Base-by-base conservation (phyloP, 2,329 filamentous ascomycete genomes). In the Pseudomassariella vexata region DNA sequence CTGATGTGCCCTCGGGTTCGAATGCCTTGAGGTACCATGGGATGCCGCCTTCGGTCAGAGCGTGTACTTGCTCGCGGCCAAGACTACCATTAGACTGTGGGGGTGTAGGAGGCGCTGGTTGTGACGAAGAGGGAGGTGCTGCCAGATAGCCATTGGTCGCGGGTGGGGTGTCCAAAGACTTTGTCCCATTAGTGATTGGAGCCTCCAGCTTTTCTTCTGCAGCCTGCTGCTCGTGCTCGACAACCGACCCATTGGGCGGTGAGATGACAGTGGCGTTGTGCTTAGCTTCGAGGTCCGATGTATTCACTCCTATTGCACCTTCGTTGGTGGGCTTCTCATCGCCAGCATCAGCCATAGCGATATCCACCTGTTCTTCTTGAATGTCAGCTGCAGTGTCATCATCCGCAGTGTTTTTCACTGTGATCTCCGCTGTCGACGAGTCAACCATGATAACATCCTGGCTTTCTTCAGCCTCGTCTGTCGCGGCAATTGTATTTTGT, bases 21-120 rank as follows among this genome's bases (percentile, higher is more conserved):
- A 94, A 94, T 7, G 76, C 72, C 49, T 85, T 76, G 37, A 95
- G 73, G 56, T 94, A 95, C 87, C 88, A 95, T 6, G 86, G 78
- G 9, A 94, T 68, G 20, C 90, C 90, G 36, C 90, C 90, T 29
- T 82, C 70, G 3, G 73, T 46, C 26, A 87, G 64, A 9, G 72
- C 64, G 21, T 78, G 73, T 4, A 50, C 41, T 3, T 67, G 55
- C 26, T 73, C 69, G 34, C 62, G 59, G 24, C 56, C 57, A 10
- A 74, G 59, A 40, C 72, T 76, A 26, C 72, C 73, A 41, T 76
- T 79, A 1, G 76, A 84, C 32, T 78, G 71, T 2, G 81, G 80
- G 17, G 81, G 80, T 3, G 81, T 85, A 9, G 80, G 74, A 3
- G 80, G 79, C 0, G 59, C 64, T 6, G 60, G 45, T 22, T 57